Evolutionary conservation across 176 grass and related monocot species (phyloP).

Genomic region (Lolium perenne): DNA sequence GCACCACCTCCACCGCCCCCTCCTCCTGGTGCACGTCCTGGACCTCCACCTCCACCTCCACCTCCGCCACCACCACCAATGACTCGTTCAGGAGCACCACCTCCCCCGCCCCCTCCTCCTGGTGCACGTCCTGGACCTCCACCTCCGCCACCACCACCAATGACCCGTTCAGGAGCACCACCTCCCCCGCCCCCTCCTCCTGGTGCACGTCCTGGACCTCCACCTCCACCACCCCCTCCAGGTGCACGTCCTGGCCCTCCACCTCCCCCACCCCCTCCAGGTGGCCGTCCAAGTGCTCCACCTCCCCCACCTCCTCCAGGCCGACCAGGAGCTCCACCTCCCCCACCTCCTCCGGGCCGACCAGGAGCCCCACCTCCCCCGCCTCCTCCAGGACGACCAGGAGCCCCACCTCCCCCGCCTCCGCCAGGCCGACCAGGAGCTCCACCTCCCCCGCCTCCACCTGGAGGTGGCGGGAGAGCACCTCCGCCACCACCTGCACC

Average conservation of each 20-base stretch:
- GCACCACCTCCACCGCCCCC: conserved; percentile 28
- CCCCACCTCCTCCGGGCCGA: conserved; percentile 43
- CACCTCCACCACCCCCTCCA: background rate
- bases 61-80: too few relatives aligned
- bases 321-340: conserved; percentile 44
- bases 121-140: conserved; percentile 21
- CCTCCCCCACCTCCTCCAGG: conserved; percentile 36
- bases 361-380: conserved; percentile 44
- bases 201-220: background rate
- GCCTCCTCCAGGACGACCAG: conserved; percentile 26
- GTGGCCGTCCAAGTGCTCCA: conserved; percentile 15
- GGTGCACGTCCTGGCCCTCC: conserved; percentile 4
- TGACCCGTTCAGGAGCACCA: background rate
- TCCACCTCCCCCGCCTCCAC: conserved; percentile 67
- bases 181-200: conserved; percentile 34
- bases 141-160: conserved; percentile 23
- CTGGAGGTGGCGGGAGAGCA: conserved; percentile 56
- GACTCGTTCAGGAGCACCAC: background rate
- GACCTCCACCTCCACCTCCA: background rate
- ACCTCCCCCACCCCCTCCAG: conserved; percentile 29
- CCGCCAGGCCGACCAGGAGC: conserved; percentile 49
- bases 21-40: background rate
- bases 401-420: conserved; percentile 54
- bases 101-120: conserved; percentile 39
- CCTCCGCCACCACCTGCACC: conserved; percentile 80